Percentiles rank a stretch among this genome's conserved stretches.
phyloP scores from a whole-genome alignment of 1,284 basidiomycete genomes.

The Inonotus obliquus region DNA sequence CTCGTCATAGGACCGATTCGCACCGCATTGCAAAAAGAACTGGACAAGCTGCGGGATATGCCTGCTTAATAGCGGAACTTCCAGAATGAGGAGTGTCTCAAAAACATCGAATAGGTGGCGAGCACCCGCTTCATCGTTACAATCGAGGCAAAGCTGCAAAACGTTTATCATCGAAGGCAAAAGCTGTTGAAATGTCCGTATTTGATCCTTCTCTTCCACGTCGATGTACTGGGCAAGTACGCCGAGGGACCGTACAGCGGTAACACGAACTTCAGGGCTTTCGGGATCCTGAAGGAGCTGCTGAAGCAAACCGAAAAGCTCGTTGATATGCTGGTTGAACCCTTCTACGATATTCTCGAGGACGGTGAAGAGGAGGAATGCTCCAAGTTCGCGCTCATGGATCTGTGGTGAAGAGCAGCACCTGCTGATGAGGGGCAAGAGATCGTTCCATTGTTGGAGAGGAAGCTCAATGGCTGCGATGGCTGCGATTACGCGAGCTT shows the following conservation, averaged over 20 bases:
- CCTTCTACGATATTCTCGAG: slow-evolving; percentile 91
- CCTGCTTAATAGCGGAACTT: slow-evolving; percentile 88
- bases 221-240: slow-evolving; percentile 95
- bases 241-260: slow-evolving; percentile 85
- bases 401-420: slow-evolving; percentile 69
- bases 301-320: slow-evolving; percentile 82
- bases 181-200: slow-evolving; percentile 87
- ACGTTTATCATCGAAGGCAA: slow-evolving; percentile 91
- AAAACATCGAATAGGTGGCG: slow-evolving; percentile 94
- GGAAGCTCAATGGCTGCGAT: slow-evolving; percentile 91
- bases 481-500: slow-evolving; percentile 89
- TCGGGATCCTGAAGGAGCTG: slow-evolving; percentile 83
- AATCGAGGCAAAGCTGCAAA: slow-evolving; percentile 83
- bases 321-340: slow-evolving; percentile 74
- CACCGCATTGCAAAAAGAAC: slow-evolving; percentile 86
- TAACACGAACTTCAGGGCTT: slow-evolving; percentile 88
- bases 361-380: slow-evolving; percentile 89
- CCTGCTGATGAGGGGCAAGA: slow-evolving; percentile 86
- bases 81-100: slow-evolving; percentile 93
- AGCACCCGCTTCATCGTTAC: slow-evolving; percentile 77
- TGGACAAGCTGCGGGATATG: slow-evolving; percentile 86
- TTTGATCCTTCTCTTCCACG: slow-evolving; percentile 80
- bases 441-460: slow-evolving; percentile 77
- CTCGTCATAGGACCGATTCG: slow-evolving; percentile 73
- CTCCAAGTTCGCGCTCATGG: slow-evolving; percentile 84